Conservation (phyloP, 345 rosid genomes). For the Durio zibethinus region DNA sequence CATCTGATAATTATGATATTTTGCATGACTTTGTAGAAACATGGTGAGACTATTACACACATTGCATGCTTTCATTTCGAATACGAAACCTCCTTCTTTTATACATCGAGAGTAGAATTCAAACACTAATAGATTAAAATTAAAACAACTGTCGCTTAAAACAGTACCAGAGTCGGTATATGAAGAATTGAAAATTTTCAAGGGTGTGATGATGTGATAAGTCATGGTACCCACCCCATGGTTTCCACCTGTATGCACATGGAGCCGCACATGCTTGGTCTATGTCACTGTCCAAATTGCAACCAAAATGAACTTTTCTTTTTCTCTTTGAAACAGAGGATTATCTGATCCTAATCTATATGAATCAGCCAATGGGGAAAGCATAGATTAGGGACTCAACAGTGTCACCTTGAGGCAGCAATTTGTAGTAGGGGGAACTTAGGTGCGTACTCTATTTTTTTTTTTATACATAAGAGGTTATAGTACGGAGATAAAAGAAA, state of each 20-base stretch:
- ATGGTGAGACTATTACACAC: no score
- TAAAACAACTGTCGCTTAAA: no score
- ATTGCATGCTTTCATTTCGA: no score
- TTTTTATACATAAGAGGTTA: no score
- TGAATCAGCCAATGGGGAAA: neutral
- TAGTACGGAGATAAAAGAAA: no score
- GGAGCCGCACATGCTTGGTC: conserved; percentile 34
- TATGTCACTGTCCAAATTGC: conserved; percentile 10
- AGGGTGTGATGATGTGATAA: neutral
- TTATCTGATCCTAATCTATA: conserved; percentile 8
- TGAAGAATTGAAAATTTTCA: neutral
- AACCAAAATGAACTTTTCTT: conserved; percentile 1
- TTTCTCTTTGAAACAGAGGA: neutral
- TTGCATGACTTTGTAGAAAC: no score
- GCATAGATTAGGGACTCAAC: neutral
- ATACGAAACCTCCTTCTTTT: no score
- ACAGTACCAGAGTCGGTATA: neutral
- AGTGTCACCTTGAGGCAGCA: neutral
- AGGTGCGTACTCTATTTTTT: no score
- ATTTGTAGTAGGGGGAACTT: conserved; percentile 6
- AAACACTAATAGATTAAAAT: no score
- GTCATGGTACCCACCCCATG: conserved; percentile 20
- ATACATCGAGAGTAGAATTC: no score
- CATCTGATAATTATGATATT: no score
- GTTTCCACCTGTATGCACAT: conserved; percentile 36